Evolutionary conservation across 805 yeast species (phyloP), one percentile per base, ranked within the genome.

Genomic region (Ogataea neopini): DNA sequence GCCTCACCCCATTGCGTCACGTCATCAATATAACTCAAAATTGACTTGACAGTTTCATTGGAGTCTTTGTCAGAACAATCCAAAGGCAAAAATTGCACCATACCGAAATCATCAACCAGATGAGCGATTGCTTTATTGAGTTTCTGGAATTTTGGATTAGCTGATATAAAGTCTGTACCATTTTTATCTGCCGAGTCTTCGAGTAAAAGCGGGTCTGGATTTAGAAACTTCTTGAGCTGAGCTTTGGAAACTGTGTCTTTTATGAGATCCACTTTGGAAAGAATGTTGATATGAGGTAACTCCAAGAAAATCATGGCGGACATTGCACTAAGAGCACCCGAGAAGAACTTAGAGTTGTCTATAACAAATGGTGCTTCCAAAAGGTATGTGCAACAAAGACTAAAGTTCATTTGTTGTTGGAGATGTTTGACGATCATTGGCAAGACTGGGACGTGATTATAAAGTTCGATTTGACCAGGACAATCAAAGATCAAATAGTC

Each of bases 271-370:
- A 88, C 69, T 62, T 94, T 94, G 47, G 96, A 86, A 40, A 94
- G 72, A 15, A 94, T 81, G 63, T 94, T 94, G 48, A 94, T 83
- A 64, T 94, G 99, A 13, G 99, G 99, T 35, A 92, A 75, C 66
- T 94, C 99, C 43, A 94, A 74, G 49, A 94, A 73, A 23, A 94
- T 88, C 99, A 94, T 94, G 1, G 99, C 96, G 18, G 96, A 85
- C 99, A 94, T 94, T 17, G 99, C 99, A 63, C 91, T 82, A 49
- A 94, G 73, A 0, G 96, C 95, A 2, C 99, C 99, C 45, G 96
- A 85, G 66, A 94, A 94, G 67, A 90, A 94, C 68, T 95, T 95
- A 9, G 96, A 80, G 38, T 82, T 77, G 65, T 94, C 99, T 48
- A 92, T 75, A 39, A 92, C 87, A 67, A 94, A 94, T 3, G 98